Conservation (phyloP, 1,139 yeast genomes). For the Zhuliangozyma blackwelliae region DNA sequence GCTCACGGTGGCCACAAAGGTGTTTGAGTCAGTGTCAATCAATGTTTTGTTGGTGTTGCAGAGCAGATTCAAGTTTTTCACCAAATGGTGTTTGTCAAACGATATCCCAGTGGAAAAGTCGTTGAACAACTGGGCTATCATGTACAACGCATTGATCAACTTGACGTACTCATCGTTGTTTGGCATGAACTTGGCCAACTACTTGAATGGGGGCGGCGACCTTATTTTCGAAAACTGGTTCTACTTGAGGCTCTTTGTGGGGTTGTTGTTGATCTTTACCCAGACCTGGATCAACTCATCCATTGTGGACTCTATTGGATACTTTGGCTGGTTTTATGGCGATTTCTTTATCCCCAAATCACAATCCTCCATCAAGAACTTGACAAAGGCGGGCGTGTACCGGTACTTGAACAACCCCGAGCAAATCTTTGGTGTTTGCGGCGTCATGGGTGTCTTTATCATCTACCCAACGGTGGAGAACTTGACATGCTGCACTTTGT, state of each 20-base stretch:
- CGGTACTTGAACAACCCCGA: slow-evolving; percentile 85
- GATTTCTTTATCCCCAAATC: slow-evolving; percentile 69
- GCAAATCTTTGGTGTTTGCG: slow-evolving; percentile 75
- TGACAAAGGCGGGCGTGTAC: slow-evolving; percentile 81
- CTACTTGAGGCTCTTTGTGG: slow-evolving; percentile 57
- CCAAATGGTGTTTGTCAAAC: slow-evolving; percentile 61
- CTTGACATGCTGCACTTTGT: slow-evolving; percentile 51
- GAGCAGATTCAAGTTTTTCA: slow-evolving; percentile 60
- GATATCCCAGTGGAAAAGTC: slow-evolving; percentile 68
- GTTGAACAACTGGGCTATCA: slow-evolving; percentile 70
- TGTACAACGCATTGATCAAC: slow-evolving; percentile 54
- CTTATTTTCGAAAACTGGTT: slow-evolving; percentile 35
- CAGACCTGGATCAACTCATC: slow-evolving; percentile 74
- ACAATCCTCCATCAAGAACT: slow-evolving; percentile 33
- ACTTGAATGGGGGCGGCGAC: slow-evolving; percentile 17
- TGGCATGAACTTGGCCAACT: slow-evolving; percentile 36
- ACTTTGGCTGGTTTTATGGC: slow-evolving; percentile 88
- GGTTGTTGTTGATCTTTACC: slow-evolving; percentile 49
- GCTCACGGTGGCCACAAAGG: slow-evolving; percentile 48
- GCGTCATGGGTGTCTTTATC: slow-evolving; percentile 74
- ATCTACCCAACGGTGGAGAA: slow-evolving; percentile 60
- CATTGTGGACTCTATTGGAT: slow-evolving; percentile 71
- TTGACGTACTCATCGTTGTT: slow-evolving; percentile 44
- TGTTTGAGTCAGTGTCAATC: slow-evolving; percentile 51
- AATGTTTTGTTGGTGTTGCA: slow-evolving; percentile 56